Base-by-base conservation (phyloP, 2,329 filamentous ascomycete genomes). In the Cladobotryum mycophilum region DNA sequence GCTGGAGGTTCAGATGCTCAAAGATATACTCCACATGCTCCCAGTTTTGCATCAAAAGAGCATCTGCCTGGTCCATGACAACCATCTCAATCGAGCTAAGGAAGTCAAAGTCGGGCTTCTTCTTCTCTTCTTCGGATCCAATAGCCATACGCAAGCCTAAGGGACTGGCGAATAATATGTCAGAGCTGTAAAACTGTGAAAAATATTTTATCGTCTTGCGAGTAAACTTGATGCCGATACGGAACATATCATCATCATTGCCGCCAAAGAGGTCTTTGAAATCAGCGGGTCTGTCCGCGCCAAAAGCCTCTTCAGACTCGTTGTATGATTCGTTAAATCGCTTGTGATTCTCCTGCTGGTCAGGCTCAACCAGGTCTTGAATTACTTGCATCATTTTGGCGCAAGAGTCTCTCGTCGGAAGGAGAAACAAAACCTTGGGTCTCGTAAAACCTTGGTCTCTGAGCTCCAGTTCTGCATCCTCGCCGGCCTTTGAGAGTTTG, bases 1-100 rank as follows among this genome's bases (percentile, higher is more conserved):
- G 92, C 61, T 95, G 89, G 18, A 87, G 76, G 66, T 99, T 99
- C 55, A 99, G 79, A 66, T 96, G 89, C 55, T 89, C 84, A 63
- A 97, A 91, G 60, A 96, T 87, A 65, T 88, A 88, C 66, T 95
- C 88, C 54, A 96, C 81, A 64, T 99, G 92, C 62, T 96, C 90
- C 91, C 92, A 97, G 67, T 96, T 97, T 67, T 99, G 93, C 90
- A 96, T 96, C 8, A 95, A 80, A 40, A 96, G 80, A 0, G 90
- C 90, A 67, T 97, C 91, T 12, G 89, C 86, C 69, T 97, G 91
- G 66, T 99, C 93, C 54, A 96, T 78, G 43, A 97, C 77, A 33
- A 93, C 84, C 47, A 99, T 70, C 69, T 99, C 93, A 60, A 99
- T 88, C 1, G 92, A 97, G 51, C 88, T 92, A 13, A 99, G 76